Evolutionary conservation across 1,284 basidiomycete species (phyloP).

Genomic region (Agaricales sp.): DNA sequence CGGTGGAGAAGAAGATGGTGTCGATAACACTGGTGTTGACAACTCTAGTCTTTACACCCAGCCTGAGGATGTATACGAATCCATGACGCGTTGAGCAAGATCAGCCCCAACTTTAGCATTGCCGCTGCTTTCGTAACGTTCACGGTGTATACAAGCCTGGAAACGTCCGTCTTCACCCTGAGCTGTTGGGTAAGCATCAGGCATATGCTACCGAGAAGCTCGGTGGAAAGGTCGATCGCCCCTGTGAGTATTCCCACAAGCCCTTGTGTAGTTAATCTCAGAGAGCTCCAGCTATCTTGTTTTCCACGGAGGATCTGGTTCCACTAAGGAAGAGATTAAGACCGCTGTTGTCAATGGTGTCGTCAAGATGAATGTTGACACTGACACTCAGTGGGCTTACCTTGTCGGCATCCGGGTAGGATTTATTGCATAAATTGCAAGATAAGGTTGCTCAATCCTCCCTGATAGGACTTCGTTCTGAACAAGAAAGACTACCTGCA

Average conservation of each 20-base stretch:
- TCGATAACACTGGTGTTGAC: slow-evolving; percentile 93
- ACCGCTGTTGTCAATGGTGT: slow-evolving; percentile 91
- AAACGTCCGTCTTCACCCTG: slow-evolving; percentile 88
- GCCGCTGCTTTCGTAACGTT: slow-evolving; percentile 94
- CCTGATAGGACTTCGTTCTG: slow-evolving; percentile 63
- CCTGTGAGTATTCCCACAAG: slow-evolving; percentile 50
- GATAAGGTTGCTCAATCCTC: no score
- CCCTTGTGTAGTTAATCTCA: not conserved
- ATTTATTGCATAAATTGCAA: not conserved
- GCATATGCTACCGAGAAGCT: slow-evolving; percentile 65
- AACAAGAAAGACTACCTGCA: slow-evolving; percentile 82
- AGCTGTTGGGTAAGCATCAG: slow-evolving; percentile 92
- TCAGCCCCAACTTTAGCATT: slow-evolving; percentile 94
- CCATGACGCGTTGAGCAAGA: slow-evolving; percentile 71
- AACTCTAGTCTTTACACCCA: slow-evolving; percentile 95
- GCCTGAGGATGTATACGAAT: slow-evolving; percentile 96
- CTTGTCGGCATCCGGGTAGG: slow-evolving; percentile 76
- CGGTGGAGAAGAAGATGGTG: slow-evolving; percentile 98
- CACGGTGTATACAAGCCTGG: slow-evolving; percentile 96
- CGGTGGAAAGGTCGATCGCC: slow-evolving; percentile 58
- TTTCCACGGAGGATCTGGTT: slow-evolving; percentile 99
- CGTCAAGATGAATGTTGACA: slow-evolving; percentile 97
- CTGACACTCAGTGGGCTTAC: slow-evolving; percentile 92
- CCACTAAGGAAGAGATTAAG: slow-evolving; percentile 92
- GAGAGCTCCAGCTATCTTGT: slow-evolving; percentile 72